Evolutionary conservation across 1,139 yeast species (phyloP).

Genomic region (Lodderomyces beijingensis): DNA sequence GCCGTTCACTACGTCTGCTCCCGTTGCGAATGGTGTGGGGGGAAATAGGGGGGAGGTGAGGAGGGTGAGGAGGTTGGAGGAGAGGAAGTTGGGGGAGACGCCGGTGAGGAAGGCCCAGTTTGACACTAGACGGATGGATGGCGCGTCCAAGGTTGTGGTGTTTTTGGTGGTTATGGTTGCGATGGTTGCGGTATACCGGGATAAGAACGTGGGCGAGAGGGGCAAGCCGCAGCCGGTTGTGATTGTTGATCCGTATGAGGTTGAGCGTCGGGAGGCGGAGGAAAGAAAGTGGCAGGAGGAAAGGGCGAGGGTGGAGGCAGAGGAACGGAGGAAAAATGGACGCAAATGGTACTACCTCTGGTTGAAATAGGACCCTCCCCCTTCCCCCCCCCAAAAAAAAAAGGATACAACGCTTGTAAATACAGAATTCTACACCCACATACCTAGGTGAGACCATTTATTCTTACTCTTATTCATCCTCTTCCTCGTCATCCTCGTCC

Average conservation of each 20-base stretch:
- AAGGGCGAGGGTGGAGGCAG: constrained; percentile 12
- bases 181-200: constrained; percentile 45
- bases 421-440: too few species aligned
- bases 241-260: constrained; percentile 35
- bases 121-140: constrained; percentile 49
- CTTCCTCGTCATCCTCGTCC: constrained; percentile 46
- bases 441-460: too few species aligned
- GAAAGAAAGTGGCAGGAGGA: constrained; percentile 17
- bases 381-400: too few species aligned
- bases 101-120: constrained; percentile 45
- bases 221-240: constrained; percentile 42
- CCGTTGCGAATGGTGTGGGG: too few species aligned
- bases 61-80: constrained; percentile 26
- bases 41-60: constrained; percentile 15
- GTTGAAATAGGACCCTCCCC: constrained; percentile 17
- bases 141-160: constrained; percentile 48
- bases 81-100: constrained; percentile 46
- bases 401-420: too few species aligned
- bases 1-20: constrained; percentile 44
- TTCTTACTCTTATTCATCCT: constrained; percentile 2
- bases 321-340: constrained; percentile 8
- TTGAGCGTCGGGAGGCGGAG: constrained; percentile 22
- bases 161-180: constrained; percentile 41
- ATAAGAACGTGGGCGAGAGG: constrained; percentile 45
- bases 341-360: constrained; percentile 29